Evolutionary conservation across 176 grass and related monocot genomes (phyloP).

Genomic region (Oryza coarctata): DNA sequence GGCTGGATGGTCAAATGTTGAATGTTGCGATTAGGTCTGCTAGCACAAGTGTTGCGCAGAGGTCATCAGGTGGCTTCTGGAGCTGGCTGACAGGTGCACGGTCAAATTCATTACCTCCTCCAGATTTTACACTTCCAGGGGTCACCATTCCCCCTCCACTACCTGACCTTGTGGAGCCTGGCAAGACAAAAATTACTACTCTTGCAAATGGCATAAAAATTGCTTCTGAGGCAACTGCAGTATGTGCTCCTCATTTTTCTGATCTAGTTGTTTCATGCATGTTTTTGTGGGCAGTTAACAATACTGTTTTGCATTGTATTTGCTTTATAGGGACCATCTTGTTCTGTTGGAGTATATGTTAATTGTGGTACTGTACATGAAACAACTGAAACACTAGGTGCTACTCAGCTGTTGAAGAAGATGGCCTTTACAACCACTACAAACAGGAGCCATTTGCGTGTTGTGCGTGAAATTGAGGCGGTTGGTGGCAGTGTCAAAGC

Average conservation of each 20-base stretch:
- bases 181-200: constrained; percentile 73
- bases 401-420: constrained; percentile 68
- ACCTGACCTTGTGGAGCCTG: constrained; percentile 63
- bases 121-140: constrained; percentile 70
- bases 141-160: constrained; percentile 64
- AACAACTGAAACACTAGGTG: constrained; percentile 56
- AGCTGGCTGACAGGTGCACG: constrained; percentile 66
- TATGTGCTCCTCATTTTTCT: constrained; percentile 50
- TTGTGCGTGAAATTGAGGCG: constrained; percentile 87
- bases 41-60: constrained; percentile 62
- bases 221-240: constrained; percentile 71
- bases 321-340: constrained; percentile 54
- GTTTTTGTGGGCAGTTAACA: constrained; percentile 8
- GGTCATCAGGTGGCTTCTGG: constrained; percentile 71
- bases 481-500: constrained; percentile 75
- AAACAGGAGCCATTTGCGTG: constrained; percentile 78
- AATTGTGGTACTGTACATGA: constrained; percentile 87
- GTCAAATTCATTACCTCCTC: constrained; percentile 70
- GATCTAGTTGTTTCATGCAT: constrained; percentile 23
- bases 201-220: constrained; percentile 84
- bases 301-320: constrained; percentile 26
- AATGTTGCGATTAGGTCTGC: constrained; percentile 49
- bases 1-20: constrained; percentile 45
- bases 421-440: constrained; percentile 80
- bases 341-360: constrained; percentile 83